Percentiles rank a stretch among this genome's conserved stretches.
Evolutionary conservation across 148 eudicot species (phyloP).

Genomic region (Cornus suecica): DNA sequence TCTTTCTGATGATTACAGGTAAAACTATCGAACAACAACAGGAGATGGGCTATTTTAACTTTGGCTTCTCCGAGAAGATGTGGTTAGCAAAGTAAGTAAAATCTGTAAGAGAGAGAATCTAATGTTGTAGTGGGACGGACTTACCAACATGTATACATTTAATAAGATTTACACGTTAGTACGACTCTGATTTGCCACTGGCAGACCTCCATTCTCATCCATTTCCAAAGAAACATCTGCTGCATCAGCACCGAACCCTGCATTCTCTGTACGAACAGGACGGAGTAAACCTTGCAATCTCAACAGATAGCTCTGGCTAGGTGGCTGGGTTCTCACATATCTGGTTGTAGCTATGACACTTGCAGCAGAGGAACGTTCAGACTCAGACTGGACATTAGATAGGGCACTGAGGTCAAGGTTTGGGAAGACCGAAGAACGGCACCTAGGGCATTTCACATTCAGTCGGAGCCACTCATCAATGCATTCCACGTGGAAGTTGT

Average conservation of each 20-base stretch:
- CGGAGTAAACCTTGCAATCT: slow-evolving; percentile 80
- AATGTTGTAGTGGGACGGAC: slow-evolving; percentile 26
- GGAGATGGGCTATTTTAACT: background rate
- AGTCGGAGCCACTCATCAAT: slow-evolving; percentile 94
- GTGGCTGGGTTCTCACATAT: slow-evolving; percentile 58
- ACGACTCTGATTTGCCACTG: slow-evolving; percentile 10
- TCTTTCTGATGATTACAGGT: background rate
- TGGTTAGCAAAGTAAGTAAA: slow-evolving; percentile 3
- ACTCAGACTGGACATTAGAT: slow-evolving; percentile 66
- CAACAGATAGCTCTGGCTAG: slow-evolving; percentile 75
- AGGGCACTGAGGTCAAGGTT: slow-evolving; percentile 89
- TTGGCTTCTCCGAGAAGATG: slow-evolving; percentile 1
- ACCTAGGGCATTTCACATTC: slow-evolving; percentile 92
- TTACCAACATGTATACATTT: slow-evolving; percentile 15
- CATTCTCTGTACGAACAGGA: slow-evolving; percentile 55
- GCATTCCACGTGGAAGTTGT: slow-evolving; percentile 95
- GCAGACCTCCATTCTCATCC: slow-evolving; percentile 49
- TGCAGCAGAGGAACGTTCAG: slow-evolving; percentile 54
- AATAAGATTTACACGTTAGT: slow-evolving; percentile 9
- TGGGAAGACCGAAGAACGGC: slow-evolving; percentile 90
- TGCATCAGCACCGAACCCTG: slow-evolving; percentile 32
- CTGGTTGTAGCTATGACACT: slow-evolving; percentile 51
- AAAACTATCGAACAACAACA: background rate
- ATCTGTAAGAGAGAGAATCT: slow-evolving; percentile 10
- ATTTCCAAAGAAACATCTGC: slow-evolving; percentile 46